These are phyloP conservation scores for Ogataea naganishii DNA, from an alignment of 805 yeast species.

Conservation along the genomic window DNA sequence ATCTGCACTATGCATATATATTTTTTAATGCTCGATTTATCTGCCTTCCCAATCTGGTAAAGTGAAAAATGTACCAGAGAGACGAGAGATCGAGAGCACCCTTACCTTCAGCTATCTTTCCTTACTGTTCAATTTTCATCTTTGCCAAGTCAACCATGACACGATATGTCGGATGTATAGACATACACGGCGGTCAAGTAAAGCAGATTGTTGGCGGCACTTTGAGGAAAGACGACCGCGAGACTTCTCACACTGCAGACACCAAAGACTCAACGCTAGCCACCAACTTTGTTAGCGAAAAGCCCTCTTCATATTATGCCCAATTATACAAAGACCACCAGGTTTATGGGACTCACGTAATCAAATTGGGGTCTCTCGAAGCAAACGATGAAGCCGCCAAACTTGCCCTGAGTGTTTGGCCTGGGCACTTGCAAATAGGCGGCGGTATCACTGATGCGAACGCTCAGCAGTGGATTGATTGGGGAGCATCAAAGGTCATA, in stretches of 20 bases:
- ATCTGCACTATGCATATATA: background rate
- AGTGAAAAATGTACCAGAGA: too few relatives aligned
- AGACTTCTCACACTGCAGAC: slow-evolving; percentile 20
- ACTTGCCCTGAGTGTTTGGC: slow-evolving; percentile 71
- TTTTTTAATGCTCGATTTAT: too few relatives aligned
- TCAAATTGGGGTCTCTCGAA: slow-evolving; percentile 72
- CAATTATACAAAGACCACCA: slow-evolving; percentile 48
- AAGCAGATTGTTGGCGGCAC: slow-evolving; percentile 97
- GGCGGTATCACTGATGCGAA: slow-evolving; percentile 81
- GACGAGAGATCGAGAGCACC: too few relatives aligned
- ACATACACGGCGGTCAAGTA: slow-evolving; percentile 89
- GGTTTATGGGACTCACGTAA: slow-evolving; percentile 82
- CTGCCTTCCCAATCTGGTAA: too few relatives aligned
- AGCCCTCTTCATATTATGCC: slow-evolving; percentile 72
- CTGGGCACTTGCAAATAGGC: slow-evolving; percentile 70
- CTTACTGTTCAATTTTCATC: too few relatives aligned
- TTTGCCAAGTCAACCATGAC: slow-evolving; percentile 58
- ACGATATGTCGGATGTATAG: slow-evolving; percentile 87
- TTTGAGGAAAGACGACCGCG: slow-evolving; percentile 45
- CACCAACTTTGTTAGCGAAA: slow-evolving; percentile 73
- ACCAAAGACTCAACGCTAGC: slow-evolving; percentile 30
- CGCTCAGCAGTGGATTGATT: slow-evolving; percentile 69
- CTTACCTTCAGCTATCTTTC: too few relatives aligned
- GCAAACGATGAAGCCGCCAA: slow-evolving; percentile 78
- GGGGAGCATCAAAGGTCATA: slow-evolving; percentile 80